Evolutionary conservation across 331 rosid species (phyloP), one percentile per base, ranked within the genome.

Genomic region (Quercus lobata): DNA sequence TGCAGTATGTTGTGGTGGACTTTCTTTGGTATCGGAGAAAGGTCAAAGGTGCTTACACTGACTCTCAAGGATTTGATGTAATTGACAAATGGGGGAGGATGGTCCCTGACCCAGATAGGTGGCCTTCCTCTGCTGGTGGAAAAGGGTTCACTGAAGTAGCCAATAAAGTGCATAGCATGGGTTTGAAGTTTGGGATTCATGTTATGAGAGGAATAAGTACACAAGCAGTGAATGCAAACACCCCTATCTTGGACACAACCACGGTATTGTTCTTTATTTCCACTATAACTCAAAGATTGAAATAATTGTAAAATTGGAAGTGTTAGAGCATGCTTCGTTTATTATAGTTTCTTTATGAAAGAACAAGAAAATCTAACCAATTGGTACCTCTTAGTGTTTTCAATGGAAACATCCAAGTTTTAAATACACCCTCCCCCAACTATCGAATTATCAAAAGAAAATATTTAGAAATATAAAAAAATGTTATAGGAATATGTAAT

Each of bases 171-270:
- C 99, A 91, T 82, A 78, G 83, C 76, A 60, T 91, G 89, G 99
- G 98, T 83, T 89, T 95, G 70, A 93, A 91, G 86, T 93, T 93
- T 61, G 99, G 99, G 73, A 91, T 95, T 91, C 99, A 93, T 90
- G 85, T 95, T 66, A 95, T 95, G 99, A 90, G 99, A 81, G 99
- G 98, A 81, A 95, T 95, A 82, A 95, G 99, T 78, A 93, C 99
- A 17, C 99, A 95, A 82, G 98, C 37, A 34, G 7, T 5, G 37
- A 34, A 34, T 34, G 37, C 37, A 5, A 34, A 34, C 37, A 34
- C 37, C 57, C 94, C 95, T 70, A 91, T 95, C 87, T 83, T 95
- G 74, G 99, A 95, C 78, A 58, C 80, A 60, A 75, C 79, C 57
- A 89, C 49, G 97, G 99, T 95, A 86, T 69, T 82, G 37, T 69